These are phyloP conservation scores for Globisporangium takayamanum DNA, from an alignment of 352 stramenopile species.

Conservation along the genomic window DNA sequence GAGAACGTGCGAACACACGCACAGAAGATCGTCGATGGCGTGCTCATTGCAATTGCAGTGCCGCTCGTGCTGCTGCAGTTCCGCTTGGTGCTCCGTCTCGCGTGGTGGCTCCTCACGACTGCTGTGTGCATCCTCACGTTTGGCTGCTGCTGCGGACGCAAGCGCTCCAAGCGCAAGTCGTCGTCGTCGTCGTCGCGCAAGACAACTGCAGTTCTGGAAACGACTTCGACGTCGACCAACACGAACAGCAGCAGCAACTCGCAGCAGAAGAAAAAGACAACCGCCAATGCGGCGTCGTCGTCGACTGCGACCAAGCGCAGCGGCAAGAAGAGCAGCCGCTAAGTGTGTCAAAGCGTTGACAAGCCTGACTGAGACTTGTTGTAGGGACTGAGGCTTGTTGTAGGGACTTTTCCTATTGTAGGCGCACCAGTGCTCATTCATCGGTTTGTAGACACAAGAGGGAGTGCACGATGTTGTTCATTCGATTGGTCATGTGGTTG, in stretches of 20 bases:
- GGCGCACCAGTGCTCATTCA: no score
- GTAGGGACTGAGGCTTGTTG: no score
- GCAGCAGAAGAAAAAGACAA: slow-evolving; percentile 8
- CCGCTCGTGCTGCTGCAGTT: slow-evolving; percentile 45
- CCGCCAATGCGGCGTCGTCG: no score
- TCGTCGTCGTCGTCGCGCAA: slow-evolving; percentile 15
- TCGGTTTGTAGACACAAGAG: no score
- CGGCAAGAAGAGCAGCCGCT: slow-evolving; percentile 12
- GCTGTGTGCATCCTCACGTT: slow-evolving; percentile 41
- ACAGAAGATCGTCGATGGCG: slow-evolving; percentile 59
- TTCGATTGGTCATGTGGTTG: no score
- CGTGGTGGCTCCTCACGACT: slow-evolving; percentile 55
- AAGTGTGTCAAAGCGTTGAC: neutral
- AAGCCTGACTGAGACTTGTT: no score
- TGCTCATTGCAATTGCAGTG: slow-evolving; percentile 37
- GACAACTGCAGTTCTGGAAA: slow-evolving; percentile 1
- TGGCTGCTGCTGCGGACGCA: slow-evolving; percentile 49
- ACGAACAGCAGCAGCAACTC: neutral
- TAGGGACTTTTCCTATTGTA: no score
- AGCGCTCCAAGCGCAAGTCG: slow-evolving; percentile 40
- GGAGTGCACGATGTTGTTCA: no score
- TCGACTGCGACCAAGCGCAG: neutral
- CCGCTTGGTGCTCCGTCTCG: slow-evolving; percentile 38
- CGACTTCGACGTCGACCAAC: slow-evolving; percentile 13
- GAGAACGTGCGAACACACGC: slow-evolving; percentile 47